phyloP scores from a whole-genome alignment of 2,329 filamentous ascomycete species.

The Ascochyta clinopodiicola region DNA sequence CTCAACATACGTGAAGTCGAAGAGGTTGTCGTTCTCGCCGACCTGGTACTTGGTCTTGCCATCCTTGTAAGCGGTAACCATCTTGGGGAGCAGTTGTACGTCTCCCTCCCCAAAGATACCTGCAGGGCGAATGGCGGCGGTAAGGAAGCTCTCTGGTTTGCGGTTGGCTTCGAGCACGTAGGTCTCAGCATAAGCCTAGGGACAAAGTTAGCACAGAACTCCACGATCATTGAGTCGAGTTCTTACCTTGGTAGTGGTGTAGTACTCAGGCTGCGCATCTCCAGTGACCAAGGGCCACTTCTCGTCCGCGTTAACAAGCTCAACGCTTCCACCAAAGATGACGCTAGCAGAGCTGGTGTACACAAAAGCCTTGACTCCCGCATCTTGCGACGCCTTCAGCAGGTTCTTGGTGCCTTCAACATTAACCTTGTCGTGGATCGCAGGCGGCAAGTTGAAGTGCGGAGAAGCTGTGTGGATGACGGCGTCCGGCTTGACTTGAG shows the following conservation, averaged over 20 bases:
- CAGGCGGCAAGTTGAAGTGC: conserved; percentile 46
- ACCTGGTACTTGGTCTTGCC: conserved; percentile 60
- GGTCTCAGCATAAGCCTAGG: conserved; percentile 54
- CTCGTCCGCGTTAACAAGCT: conserved; percentile 59
- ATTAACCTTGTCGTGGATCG: conserved; percentile 59
- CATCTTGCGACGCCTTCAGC: conserved; percentile 55
- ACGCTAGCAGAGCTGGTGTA: conserved; percentile 61
- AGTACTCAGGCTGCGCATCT: conserved; percentile 57
- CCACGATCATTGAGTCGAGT: background rate
- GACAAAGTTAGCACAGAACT: background rate
- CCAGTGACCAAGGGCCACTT: conserved; percentile 55
- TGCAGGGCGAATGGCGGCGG: conserved; percentile 57
- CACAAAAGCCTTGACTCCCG: conserved; percentile 60
- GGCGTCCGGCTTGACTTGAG: conserved; percentile 53
- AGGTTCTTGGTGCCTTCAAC: conserved; percentile 59
- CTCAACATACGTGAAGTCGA: conserved; percentile 61
- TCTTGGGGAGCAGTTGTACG: conserved; percentile 54
- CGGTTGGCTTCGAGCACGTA: conserved; percentile 59
- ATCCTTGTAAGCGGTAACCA: conserved; percentile 53
- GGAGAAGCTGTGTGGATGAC: conserved; percentile 61
- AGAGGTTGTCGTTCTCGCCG: conserved; percentile 60
- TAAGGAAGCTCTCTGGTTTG: conserved; percentile 54
- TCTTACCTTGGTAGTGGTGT: conserved; percentile 57
- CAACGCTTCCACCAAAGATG: conserved; percentile 52
- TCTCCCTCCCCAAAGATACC: conserved; percentile 61